Base-by-base conservation (phyloP, 257 asterid species). In the Capsicum pubescens region DNA sequence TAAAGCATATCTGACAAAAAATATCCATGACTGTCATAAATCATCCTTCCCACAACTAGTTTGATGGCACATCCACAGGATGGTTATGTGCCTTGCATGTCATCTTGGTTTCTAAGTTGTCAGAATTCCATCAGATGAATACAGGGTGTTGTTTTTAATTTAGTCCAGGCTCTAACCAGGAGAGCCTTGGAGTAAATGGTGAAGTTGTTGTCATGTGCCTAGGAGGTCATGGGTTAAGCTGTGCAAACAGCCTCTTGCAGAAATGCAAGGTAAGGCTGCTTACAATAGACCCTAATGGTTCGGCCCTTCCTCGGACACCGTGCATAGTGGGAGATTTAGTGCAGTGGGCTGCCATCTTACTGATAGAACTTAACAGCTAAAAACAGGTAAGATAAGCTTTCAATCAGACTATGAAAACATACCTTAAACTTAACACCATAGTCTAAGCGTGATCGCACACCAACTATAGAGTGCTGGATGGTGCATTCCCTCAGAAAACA, bases 381-480 rank as follows among this genome's bases (percentile, higher is more conserved):
- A 58, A 56, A 32, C 79, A 84, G 42, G 64, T 60, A 16, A 71
- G 80, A 74, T 48, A 74, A 11, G 12, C 80, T 74, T 48, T 50
- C 21, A 76, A 14, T 26, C 42, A 76, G 61, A 72, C 26, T 83
- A 42, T 56, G 77, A 80, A 78, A 71, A 63, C 82, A 86, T 85
- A 93, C 98, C 94, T 89, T 87, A 79, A 97, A 93, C 88, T 93
- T 96, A 19, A 93, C 98, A 44, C 98, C 99, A 56, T 87, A 88
- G 88, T 93, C 98, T 83, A 95, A 85, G 82, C 98, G 97, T 58
- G 99, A 97, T 26, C 99, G 86, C 7, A 92, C 63, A 8, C 98
- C 99, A 7, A 97, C 98, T 39, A 97, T 89, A 4, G 99, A 97
- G 92, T 95, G 97, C 85, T 93, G 89, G 8, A 97, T 82, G 17